Base-by-base conservation (phyloP, 352 stramenopile species). In the Phytophthora litchii region DNA sequence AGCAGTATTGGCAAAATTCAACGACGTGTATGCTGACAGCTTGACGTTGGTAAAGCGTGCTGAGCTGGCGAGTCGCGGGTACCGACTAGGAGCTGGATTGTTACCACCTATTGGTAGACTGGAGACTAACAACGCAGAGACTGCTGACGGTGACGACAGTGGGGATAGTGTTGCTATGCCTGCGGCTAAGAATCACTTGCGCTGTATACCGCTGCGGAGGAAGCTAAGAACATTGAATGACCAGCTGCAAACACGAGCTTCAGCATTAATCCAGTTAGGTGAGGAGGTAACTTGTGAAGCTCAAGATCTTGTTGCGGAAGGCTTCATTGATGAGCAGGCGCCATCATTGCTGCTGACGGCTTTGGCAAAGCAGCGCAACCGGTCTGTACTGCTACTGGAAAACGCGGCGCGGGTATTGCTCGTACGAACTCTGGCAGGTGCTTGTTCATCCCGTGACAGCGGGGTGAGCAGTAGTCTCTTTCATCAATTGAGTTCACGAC, bases 311-410 rank as follows among this genome's bases (percentile, higher is more conserved):
- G 21, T 13, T 19, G 37, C 47, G 10, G 51, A 43, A 7, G 44
- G 38, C 11, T 29, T 14, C 3, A 21, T 38, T 10, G 46, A 72
- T 1, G 20, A 60, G 14, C 44, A 67, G 25, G 36, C 71, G 16
- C 82, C 82, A 32, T 91, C 82, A 16, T 59, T 91, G 14, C 57
- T 91, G 23, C 64, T 87, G 11, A 83, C 79, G 3, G 64, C 79
- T 11, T 59, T 91, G 3, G 16, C 45, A 0, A 88, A 89, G 45
- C 77, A 79, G 4, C 77, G 76, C 44, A 72, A 73, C 8, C 40
- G 78, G 3, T 53, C 54, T 46, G 38, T 42, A 0, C 27, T 88
- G 14, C 25, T 78, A 10, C 59, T 89, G 1, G 77, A 91, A 54
- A 68, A 54, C 23, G 60, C 70, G 7, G 37, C 81, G 8, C 60